These are phyloP conservation scores for Scheffersomyces segobiensis DNA, from an alignment of 1,139 yeast species.

Conservation along the genomic window DNA sequence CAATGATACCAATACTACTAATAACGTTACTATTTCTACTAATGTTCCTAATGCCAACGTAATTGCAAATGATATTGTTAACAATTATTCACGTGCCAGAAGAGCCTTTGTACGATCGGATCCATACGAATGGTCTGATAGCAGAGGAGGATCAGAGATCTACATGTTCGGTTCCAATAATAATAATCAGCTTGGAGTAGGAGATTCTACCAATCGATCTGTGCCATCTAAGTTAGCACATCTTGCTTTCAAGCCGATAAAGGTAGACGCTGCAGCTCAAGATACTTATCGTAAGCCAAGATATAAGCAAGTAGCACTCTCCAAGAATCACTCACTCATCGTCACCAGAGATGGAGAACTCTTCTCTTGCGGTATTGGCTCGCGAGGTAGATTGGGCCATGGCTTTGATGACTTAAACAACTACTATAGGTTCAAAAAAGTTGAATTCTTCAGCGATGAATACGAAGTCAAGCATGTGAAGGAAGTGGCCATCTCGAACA, in stretches of 20 bases:
- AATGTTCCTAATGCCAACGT: background rate
- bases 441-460: slow-evolving; percentile 23
- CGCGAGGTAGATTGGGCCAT: slow-evolving; percentile 73
- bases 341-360: slow-evolving; percentile 57
- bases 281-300: slow-evolving; percentile 36
- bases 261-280: slow-evolving; percentile 4
- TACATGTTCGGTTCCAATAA: slow-evolving; percentile 67
- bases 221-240: slow-evolving; percentile 31
- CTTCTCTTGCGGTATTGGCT: slow-evolving; percentile 65
- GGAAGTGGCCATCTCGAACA: slow-evolving; percentile 55
- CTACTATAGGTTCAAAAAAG: slow-evolving; percentile 37
- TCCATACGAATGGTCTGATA: slow-evolving; percentile 23
- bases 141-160: slow-evolving; percentile 60
- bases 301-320: slow-evolving; percentile 47
- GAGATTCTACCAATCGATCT: slow-evolving; percentile 62
- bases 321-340: slow-evolving; percentile 68
- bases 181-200: slow-evolving; percentile 66
- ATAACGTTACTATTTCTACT: background rate
- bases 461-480: slow-evolving; percentile 24
- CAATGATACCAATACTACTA: background rate
- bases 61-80: background rate
- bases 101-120: slow-evolving; percentile 20
- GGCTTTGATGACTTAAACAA: slow-evolving; percentile 36
- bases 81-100: background rate
- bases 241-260: slow-evolving; percentile 15